Base-by-base conservation (phyloP, 345 rosid species). In the Syzygium oleosum region DNA sequence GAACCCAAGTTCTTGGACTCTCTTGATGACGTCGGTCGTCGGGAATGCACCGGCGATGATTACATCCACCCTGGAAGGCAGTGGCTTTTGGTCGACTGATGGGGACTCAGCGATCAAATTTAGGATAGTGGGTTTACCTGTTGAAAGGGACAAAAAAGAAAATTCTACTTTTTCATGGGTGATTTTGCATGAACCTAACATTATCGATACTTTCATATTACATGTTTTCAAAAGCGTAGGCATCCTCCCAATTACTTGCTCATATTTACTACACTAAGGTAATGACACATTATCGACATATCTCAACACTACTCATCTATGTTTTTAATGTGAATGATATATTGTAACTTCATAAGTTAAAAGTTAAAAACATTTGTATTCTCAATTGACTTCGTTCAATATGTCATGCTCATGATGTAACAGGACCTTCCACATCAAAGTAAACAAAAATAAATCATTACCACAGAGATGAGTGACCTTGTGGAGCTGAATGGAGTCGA, bases 401-500 rank as follows among this genome's bases (percentile, higher is more conserved):
- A 68, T 68, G 46, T 34, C 23, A 68, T 68, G 12, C 80, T 34
- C 80, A 34, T 34, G 46, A 21, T 68, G 6, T 21, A 34, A 68
- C 5, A 2, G 25, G 29, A 10, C 25, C 34, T 2, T 68, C 46
- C 80, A 19, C 7, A 68, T 34, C 1, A 10, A 68, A 68, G 6
- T 34, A 68, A 34, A 34, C 23, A 5, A 34, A 58, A 34, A 2
- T 5, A 7, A 13, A 34, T 25, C 80, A 68, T 68, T 68, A 34
- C 96, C 94, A 34, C 94, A 92, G 2, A 94, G 53, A 80, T 91
- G 94, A 43, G 94, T 92, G 52, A 93, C 93, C 55, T 84, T 88
- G 84, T 92, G 91, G 59, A 86, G 83, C 49, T 49, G 29, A 43
- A 94, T 51, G 3, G 94, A 88, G 85, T 92, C 90, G 23, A 91